Percentiles rank a stretch among this genome's conserved stretches.
Evolutionary conservation across 1,284 basidiomycete species (phyloP).

Genomic region (Tetrapyrgos nigripes): DNA sequence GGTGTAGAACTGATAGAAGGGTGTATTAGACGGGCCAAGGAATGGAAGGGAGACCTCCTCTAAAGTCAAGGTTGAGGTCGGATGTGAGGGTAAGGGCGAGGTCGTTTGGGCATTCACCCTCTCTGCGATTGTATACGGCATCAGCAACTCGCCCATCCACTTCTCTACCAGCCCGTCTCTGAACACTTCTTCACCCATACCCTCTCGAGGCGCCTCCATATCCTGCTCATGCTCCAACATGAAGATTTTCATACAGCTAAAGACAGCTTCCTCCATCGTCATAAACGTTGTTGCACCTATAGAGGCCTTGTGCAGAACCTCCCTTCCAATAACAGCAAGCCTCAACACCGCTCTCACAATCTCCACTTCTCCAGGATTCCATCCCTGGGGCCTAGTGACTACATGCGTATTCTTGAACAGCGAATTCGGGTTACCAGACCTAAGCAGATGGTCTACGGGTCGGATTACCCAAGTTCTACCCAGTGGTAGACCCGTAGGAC

Average conservation of each 20-base stretch:
- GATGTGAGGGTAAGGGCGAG: constrained; percentile 23
- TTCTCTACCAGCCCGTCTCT: constrained; percentile 65
- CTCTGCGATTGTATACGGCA: constrained; percentile 50
- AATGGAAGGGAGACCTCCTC: constrained; percentile 68
- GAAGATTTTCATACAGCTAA: constrained; percentile 91
- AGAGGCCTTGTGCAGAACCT: constrained; percentile 47
- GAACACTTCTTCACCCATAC: constrained; percentile 65
- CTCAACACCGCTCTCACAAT: constrained; percentile 74
- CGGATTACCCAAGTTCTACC: constrained; percentile 74
- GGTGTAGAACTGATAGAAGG: constrained; percentile 95
- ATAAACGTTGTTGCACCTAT: constrained; percentile 45
- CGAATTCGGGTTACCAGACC: constrained; percentile 77
- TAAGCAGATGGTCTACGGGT: constrained; percentile 83
- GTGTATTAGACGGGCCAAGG: constrained; percentile 64
- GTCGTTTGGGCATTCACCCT: neutral
- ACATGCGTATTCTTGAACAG: constrained; percentile 49
- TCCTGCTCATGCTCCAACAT: constrained; percentile 87
- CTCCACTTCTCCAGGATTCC: constrained; percentile 85
- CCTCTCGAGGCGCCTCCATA: neutral
- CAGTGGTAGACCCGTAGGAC: constrained; percentile 64
- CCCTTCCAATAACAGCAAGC: constrained; percentile 53
- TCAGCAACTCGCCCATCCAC: constrained; percentile 66
- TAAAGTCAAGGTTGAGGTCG: constrained; percentile 42
- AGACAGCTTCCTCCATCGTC: constrained; percentile 63
- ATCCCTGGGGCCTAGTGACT: constrained; percentile 59